Conservation (phyloP, 1,139 yeast species). For the Pichia sp. region DNA sequence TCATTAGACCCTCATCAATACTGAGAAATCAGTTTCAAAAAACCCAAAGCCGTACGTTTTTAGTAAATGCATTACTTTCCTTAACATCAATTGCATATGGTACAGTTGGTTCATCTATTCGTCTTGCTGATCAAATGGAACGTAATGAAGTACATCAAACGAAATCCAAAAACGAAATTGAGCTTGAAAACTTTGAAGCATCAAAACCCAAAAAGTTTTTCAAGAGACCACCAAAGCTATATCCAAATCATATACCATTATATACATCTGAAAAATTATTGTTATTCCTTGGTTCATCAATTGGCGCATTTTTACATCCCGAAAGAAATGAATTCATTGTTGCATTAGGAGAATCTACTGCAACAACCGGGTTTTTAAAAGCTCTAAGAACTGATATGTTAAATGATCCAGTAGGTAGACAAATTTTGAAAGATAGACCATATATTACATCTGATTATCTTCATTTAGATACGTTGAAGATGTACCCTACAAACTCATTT, state of each 20-base stretch:
- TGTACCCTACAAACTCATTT: conserved; percentile 62
- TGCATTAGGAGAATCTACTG: conserved; percentile 92
- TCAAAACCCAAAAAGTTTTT: conserved; percentile 22
- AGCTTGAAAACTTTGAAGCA: conserved; percentile 20
- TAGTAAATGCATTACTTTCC: conserved; percentile 21
- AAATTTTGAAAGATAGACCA: conserved; percentile 72
- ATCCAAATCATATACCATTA: conserved; percentile 80
- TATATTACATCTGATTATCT: conserved; percentile 70
- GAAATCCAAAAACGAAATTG: conserved; percentile 30
- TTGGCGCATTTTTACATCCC: conserved; percentile 83
- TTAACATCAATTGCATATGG: conserved; percentile 24
- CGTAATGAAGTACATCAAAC: conserved; percentile 44
- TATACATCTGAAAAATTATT: conserved; percentile 54
- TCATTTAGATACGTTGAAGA: conserved; percentile 53
- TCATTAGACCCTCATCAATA: not conserved
- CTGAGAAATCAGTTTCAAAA: not conserved
- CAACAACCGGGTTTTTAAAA: conserved; percentile 59
- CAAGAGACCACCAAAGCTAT: conserved; percentile 42
- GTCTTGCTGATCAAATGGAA: conserved; percentile 54
- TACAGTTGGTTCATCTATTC: conserved; percentile 41
- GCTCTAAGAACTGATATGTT: conserved; percentile 69
- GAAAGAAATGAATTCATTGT: conserved; percentile 75
- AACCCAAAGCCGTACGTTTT: conserved; percentile 11
- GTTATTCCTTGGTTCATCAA: conserved; percentile 66
- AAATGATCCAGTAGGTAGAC: conserved; percentile 66